These are phyloP conservation scores for Ceraceosorus bombacis DNA, from an alignment of 1,284 basidiomycete species.

Conservation along the genomic window DNA sequence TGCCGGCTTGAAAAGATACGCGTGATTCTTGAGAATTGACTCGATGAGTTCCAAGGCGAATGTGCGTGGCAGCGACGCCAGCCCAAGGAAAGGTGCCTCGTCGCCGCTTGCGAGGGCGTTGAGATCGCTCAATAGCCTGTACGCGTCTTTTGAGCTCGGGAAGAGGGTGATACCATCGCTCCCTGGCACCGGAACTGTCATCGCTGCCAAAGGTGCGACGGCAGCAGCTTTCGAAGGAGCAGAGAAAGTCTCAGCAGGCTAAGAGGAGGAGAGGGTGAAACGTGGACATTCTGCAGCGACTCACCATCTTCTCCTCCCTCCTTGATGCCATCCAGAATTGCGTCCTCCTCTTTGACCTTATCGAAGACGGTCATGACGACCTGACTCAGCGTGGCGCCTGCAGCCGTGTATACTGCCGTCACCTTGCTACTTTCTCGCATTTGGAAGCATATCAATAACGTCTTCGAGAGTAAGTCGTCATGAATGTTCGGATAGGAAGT, in stretches of 20 bases:
- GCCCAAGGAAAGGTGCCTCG: conserved; percentile 67
- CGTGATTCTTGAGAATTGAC: conserved; percentile 90
- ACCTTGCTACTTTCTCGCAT: conserved; percentile 82
- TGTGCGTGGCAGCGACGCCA: conserved; percentile 79
- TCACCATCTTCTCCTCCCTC: conserved; percentile 31
- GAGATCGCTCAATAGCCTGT: conserved; percentile 55
- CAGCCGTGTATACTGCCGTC: conserved; percentile 90
- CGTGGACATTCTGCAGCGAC: conserved; percentile 7
- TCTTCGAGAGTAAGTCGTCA: conserved; percentile 46
- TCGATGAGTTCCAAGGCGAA: conserved; percentile 93
- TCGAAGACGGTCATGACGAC: conserved; percentile 97
- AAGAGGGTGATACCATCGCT: conserved; percentile 53
- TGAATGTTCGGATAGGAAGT: conserved; percentile 35
- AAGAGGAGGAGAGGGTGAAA: conserved; percentile 2
- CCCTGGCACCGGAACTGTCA: conserved; percentile 34
- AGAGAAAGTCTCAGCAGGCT: neutral
- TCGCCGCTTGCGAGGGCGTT: conserved; percentile 54
- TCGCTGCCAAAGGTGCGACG: conserved; percentile 35
- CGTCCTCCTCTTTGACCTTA: conserved; percentile 76
- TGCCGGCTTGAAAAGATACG: conserved; percentile 61
- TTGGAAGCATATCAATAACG: conserved; percentile 82
- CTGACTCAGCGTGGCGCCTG: conserved; percentile 89
- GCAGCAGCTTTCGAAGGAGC: conserved; percentile 22
- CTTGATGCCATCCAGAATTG: conserved; percentile 37
- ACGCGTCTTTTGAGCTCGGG: conserved; percentile 77